Percentiles rank a stretch among this genome's conserved stretches.
Evolutionary conservation across 2,329 filamentous ascomycete genomes (phyloP).

Genomic region (Clonostachys solani): DNA sequence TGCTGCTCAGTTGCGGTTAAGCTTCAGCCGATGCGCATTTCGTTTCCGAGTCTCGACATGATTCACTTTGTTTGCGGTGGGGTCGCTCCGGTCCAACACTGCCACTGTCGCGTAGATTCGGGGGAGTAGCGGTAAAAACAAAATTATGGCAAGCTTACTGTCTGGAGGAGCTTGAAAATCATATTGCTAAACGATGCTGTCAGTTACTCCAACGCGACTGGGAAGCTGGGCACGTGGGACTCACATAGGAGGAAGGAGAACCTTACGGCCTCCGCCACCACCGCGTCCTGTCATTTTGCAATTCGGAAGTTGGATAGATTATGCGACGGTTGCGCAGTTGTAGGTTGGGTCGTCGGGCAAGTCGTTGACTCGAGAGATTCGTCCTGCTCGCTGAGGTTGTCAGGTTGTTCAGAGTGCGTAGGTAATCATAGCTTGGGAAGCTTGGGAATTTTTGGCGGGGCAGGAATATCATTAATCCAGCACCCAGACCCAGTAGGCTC

Average conservation of each 20-base stretch:
- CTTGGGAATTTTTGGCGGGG: constrained; percentile 4
- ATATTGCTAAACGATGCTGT: constrained; percentile 31
- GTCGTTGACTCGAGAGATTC: background rate
- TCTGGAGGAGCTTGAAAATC: constrained; percentile 73
- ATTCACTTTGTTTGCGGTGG: too few relatives aligned
- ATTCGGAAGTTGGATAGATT: constrained; percentile 8
- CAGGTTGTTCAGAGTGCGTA: background rate
- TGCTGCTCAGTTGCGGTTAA: too few relatives aligned
- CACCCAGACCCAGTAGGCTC: too few relatives aligned
- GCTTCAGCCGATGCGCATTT: too few relatives aligned
- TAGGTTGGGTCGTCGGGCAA: background rate
- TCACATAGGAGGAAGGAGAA: constrained; percentile 54
- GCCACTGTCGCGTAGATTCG: background rate
- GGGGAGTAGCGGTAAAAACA: constrained; percentile 5
- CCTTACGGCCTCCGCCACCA: constrained; percentile 50
- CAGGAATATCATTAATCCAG: background rate
- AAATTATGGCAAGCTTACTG: constrained; percentile 19
- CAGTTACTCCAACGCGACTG: constrained; percentile 9
- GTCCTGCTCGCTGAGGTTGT: background rate
- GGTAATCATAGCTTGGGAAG: background rate
- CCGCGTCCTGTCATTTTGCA: constrained; percentile 52
- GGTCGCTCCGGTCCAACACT: background rate
- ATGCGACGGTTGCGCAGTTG: background rate
- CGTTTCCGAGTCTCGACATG: too few relatives aligned
- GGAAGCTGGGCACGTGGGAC: constrained; percentile 4